A percentile compares a stretch with the other conserved stretches of the same genome.
Evolutionary conservation across 495 filamentous ascomycete genomes (phyloP).

Genomic region (Neurospora africana): DNA sequence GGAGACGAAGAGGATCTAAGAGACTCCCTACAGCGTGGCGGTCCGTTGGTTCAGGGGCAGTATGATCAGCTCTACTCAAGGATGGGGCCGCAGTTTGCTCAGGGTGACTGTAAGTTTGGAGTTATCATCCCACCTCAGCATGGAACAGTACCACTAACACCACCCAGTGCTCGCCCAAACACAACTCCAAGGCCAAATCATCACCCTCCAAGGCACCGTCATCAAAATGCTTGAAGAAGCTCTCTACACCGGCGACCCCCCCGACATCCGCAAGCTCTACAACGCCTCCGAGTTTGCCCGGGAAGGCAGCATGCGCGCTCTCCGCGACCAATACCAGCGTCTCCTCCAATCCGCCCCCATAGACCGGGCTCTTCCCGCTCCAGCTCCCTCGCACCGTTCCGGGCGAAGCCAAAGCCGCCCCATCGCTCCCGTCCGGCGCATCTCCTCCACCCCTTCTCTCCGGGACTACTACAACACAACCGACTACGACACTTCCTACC

Average conservation of each 20-base stretch:
- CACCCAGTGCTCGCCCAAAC: conserved; percentile 23
- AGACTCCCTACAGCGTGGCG: conserved; percentile 18
- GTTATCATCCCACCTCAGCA: no score
- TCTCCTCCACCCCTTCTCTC: conserved; percentile 19
- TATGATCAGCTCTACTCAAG: conserved; percentile 18
- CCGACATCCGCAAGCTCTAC: conserved; percentile 19
- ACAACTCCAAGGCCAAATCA: conserved; percentile 27
- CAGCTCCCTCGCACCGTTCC: background rate
- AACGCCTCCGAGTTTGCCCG: conserved; percentile 28
- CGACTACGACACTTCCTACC: background rate
- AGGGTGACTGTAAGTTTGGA: conserved; percentile 28
- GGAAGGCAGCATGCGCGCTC: conserved; percentile 22
- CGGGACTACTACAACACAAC: background rate
- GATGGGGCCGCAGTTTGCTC: conserved; percentile 22
- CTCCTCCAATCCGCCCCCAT: conserved; percentile 11
- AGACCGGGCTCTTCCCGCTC: background rate
- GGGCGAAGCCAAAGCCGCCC: background rate
- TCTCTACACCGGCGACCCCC: conserved; percentile 14
- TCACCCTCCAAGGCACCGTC: conserved; percentile 23
- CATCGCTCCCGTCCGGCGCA: conserved; percentile 11
- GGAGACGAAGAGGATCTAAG: conserved; percentile 12
- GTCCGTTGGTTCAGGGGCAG: conserved; percentile 18
- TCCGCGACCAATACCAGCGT: conserved; percentile 28
- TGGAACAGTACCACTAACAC: no score
- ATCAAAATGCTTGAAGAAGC: conserved; percentile 25